These are phyloP conservation scores for Cryptococcus neoformans DNA, from an alignment of 1,284 basidiomycete species.

Conservation along the genomic window DNA sequence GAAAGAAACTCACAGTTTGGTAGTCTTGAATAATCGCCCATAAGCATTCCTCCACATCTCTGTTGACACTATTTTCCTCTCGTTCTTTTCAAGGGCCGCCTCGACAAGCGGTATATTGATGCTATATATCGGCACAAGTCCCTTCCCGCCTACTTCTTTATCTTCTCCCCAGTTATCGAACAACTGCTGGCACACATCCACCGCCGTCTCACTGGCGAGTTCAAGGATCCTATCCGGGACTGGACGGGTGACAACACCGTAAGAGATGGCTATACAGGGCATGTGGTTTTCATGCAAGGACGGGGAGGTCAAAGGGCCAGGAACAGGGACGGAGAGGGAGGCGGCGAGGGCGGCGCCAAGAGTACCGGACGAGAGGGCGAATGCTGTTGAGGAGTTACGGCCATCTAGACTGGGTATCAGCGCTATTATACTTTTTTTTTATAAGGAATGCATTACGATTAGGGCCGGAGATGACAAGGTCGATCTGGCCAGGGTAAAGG, in stretches of 20 bases:
- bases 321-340: constrained; percentile 73
- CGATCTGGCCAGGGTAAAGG: constrained; percentile 75
- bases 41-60: constrained; percentile 49
- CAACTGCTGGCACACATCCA: constrained; percentile 65
- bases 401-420: constrained; percentile 51
- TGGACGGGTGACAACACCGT: constrained; percentile 72
- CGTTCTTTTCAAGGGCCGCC: constrained; percentile 26
- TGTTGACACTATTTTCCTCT: constrained; percentile 43
- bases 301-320: constrained; percentile 63
- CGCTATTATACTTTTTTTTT: neutral
- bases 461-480: constrained; percentile 61
- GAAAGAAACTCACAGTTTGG: constrained; percentile 28
- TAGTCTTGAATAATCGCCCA: constrained; percentile 43
- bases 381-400: constrained; percentile 78
- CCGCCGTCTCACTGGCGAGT: constrained; percentile 66
- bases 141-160: constrained; percentile 45
- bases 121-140: constrained; percentile 38
- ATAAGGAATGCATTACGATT: constrained; percentile 40
- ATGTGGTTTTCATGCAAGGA: constrained; percentile 33
- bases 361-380: constrained; percentile 82
- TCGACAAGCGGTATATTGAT: constrained; percentile 48
- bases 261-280: constrained; percentile 76
- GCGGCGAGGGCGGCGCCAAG: constrained; percentile 87
- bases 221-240: constrained; percentile 60
- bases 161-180: constrained; percentile 73